phyloP scores from a whole-genome alignment of 2,329 filamentous ascomycete species.

The Gremmenia infestans region DNA sequence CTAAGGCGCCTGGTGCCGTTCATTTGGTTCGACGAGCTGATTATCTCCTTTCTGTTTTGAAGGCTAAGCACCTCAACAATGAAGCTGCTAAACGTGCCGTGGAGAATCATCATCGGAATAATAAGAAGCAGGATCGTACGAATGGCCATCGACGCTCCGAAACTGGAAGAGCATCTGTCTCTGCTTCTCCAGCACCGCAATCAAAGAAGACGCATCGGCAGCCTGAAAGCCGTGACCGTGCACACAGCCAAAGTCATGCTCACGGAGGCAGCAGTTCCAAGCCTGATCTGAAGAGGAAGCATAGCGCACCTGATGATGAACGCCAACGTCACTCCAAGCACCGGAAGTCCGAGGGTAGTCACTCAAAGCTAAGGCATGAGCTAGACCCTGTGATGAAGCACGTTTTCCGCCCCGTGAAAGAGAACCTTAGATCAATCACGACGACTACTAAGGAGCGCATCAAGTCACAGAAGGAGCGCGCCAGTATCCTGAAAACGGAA shows the following conservation, averaged over 20 bases:
- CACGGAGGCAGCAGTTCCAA: slow-evolving; percentile 36
- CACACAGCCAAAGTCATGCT: slow-evolving; percentile 38
- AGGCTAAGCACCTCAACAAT: slow-evolving; percentile 76
- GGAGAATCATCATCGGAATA: slow-evolving; percentile 92
- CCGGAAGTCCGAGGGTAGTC: slow-evolving; percentile 48
- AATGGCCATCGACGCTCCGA: slow-evolving; percentile 56
- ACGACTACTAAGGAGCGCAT: slow-evolving; percentile 58
- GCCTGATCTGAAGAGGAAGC: slow-evolving; percentile 55
- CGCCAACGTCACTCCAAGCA: slow-evolving; percentile 47
- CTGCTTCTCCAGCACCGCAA: slow-evolving; percentile 66
- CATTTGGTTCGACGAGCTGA: slow-evolving; percentile 93
- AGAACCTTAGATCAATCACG: slow-evolving; percentile 54
- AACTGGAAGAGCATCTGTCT: slow-evolving; percentile 50
- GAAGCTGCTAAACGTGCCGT: slow-evolving; percentile 70
- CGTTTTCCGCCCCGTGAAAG: slow-evolving; percentile 51
- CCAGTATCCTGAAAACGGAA: slow-evolving; percentile 56
- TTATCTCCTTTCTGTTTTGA: slow-evolving; percentile 90
- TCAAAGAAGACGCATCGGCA: slow-evolving; percentile 37
- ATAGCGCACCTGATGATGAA: slow-evolving; percentile 49
- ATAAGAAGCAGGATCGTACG: slow-evolving; percentile 64
- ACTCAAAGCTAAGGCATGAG: slow-evolving; percentile 16
- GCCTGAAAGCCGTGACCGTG: slow-evolving; percentile 41
- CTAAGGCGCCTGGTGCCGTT: slow-evolving; percentile 93
- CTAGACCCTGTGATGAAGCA: slow-evolving; percentile 36
- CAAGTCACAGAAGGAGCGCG: slow-evolving; percentile 56